Conservation (phyloP, 257 asterid genomes). For the Cordia subcordata region DNA sequence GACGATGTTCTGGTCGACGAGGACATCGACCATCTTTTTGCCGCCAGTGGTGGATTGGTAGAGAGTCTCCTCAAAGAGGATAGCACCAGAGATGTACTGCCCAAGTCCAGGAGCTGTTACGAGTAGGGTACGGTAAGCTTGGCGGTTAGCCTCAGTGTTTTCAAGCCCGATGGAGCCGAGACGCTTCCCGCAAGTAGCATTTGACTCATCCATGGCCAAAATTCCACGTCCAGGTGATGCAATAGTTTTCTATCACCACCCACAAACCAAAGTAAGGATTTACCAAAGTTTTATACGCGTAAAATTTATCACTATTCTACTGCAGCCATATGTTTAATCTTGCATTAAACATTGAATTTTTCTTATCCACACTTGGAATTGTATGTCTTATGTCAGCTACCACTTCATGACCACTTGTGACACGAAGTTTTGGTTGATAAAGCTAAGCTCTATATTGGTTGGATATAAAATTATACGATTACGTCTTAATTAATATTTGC, state of each 20-base stretch:
- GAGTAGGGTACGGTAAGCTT: constrained; percentile 81
- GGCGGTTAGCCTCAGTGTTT: constrained; percentile 95
- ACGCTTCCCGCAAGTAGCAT: constrained; percentile 91
- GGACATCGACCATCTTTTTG: constrained; percentile 80
- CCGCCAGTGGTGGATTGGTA: constrained; percentile 83
- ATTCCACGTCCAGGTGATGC: constrained; percentile 91
- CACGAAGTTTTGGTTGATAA: too few relatives aligned
- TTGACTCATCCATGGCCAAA: constrained; percentile 91
- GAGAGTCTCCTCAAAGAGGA: constrained; percentile 87
- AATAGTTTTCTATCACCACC: constrained; percentile 59
- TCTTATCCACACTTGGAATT: too few relatives aligned
- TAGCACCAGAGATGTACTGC: constrained; percentile 81
- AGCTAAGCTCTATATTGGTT: too few relatives aligned
- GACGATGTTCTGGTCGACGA: constrained; percentile 67
- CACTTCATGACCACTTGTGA: too few relatives aligned
- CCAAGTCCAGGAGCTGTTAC: constrained; percentile 79
- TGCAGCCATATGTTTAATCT: too few relatives aligned
- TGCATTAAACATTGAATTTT: too few relatives aligned
- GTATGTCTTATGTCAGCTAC: too few relatives aligned
- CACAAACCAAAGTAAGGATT: neutral
- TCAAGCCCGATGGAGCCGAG: constrained; percentile 84
- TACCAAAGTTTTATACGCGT: neutral
- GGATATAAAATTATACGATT: too few relatives aligned
- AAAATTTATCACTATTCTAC: too few relatives aligned
- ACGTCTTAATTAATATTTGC: too few relatives aligned